phyloP scores from a whole-genome alignment of 1,284 basidiomycete species.

The Chondrostereum purpureum region DNA sequence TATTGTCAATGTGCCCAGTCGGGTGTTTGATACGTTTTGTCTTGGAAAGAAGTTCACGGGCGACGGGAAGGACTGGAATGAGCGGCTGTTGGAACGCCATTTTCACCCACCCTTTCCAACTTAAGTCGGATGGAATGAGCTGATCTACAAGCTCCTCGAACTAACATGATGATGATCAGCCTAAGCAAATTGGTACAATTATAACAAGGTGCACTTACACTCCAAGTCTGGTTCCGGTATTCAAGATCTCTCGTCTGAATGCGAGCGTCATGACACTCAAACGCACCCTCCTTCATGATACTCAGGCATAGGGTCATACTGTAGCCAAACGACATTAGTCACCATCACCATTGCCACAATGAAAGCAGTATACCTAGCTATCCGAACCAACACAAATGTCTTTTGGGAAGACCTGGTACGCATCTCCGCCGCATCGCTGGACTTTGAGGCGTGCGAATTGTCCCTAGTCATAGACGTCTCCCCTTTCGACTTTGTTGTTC shows the following conservation, averaged over 20 bases:
- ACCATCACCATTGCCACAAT: constrained; percentile 1
- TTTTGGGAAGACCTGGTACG: constrained; percentile 72
- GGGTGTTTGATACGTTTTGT: constrained; percentile 60
- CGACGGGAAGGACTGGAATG: constrained; percentile 67
- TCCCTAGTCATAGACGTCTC: constrained; percentile 14
- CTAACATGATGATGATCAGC: constrained; percentile 26
- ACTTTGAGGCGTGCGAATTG: constrained; percentile 13
- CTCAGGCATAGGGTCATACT: constrained; percentile 66
- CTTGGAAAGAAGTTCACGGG: constrained; percentile 67
- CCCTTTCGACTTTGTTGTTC: constrained; percentile 7
- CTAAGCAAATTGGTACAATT: constrained; percentile 6
- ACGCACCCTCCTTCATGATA: constrained; percentile 64
- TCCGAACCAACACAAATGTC: constrained; percentile 78
- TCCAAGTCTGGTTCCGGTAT: constrained; percentile 86
- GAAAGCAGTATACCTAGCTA: constrained; percentile 54
- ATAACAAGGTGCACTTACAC: constrained; percentile 42
- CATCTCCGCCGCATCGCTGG: constrained; percentile 66
- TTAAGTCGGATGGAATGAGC: constrained; percentile 69
- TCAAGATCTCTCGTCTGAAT: constrained; percentile 71
- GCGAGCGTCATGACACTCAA: constrained; percentile 66
- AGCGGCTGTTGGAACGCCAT: constrained; percentile 74
- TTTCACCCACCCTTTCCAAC: constrained; percentile 77
- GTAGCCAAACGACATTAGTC: constrained; percentile 8
- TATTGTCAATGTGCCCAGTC: constrained; percentile 29
- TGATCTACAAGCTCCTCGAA: constrained; percentile 81